Evolutionary conservation across 306 rosid species (phyloP).

Genomic region (Sesbania bispinosa): DNA sequence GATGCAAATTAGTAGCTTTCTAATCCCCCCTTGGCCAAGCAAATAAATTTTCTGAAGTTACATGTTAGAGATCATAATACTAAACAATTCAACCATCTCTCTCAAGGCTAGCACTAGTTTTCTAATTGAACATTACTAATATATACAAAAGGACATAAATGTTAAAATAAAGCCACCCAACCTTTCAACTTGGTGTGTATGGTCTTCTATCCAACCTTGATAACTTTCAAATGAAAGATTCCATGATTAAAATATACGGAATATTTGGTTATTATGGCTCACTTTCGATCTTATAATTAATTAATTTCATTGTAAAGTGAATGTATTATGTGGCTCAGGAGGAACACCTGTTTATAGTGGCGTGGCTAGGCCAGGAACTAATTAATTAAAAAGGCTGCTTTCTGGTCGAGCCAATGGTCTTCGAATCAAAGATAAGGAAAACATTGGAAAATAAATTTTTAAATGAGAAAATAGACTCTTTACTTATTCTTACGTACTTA

Average conservation of each 20-base stretch:
- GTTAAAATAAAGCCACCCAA: constrained; percentile 44
- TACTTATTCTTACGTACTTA: constrained; percentile 21
- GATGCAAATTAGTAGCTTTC: constrained; percentile 7
- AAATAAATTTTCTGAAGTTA: constrained; percentile 3
- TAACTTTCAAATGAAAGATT: constrained; percentile 25
- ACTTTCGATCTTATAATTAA: constrained; percentile 31
- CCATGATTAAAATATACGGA: constrained; percentile 9
- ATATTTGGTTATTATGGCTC: constrained; percentile 31
- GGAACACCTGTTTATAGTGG: constrained; percentile 29
- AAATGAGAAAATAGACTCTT: not conserved
- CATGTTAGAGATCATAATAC: not conserved
- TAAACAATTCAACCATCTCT: constrained; percentile 18
- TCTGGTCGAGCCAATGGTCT: constrained; percentile 18
- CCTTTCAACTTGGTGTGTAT: constrained; percentile 14
- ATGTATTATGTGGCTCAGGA: constrained; percentile 33
- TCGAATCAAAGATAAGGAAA: not conserved
- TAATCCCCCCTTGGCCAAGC: constrained; percentile 7
- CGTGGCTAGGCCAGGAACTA: constrained; percentile 19
- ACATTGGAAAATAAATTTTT: not conserved
- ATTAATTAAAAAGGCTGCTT: constrained; percentile 29
- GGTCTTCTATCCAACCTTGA: constrained; percentile 23
- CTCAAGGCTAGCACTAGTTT: not conserved
- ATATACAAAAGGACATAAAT: constrained; percentile 8
- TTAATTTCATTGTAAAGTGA: constrained; percentile 34
- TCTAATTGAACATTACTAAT: not conserved